Percentiles rank a stretch among this genome's conserved stretches.
Conservation (phyloP, 176 grass and related monocot species). For the Avena eriantha region DNA sequence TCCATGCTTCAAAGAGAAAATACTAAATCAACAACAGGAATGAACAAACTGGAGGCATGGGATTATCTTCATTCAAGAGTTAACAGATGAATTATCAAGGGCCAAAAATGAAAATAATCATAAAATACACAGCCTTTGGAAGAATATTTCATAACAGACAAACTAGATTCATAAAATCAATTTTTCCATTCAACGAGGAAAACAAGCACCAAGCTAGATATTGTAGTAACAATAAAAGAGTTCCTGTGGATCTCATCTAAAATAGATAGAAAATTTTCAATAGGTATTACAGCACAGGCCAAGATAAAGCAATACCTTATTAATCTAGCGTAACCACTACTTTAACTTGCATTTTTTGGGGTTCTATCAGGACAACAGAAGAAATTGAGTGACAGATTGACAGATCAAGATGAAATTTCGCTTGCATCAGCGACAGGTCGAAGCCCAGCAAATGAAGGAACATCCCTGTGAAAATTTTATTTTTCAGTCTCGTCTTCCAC, state of each 20-base stretch:
- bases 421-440: not conserved
- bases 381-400: not conserved
- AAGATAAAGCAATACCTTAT: slow-evolving; percentile 3
- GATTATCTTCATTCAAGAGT: not conserved
- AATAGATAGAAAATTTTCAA: not conserved
- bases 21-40: not conserved
- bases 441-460: slow-evolving; percentile 18
- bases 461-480: slow-evolving; percentile 16
- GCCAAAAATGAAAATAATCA: slow-evolving; percentile 17
- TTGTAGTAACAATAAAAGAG: not conserved
- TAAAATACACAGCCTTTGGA: not conserved
- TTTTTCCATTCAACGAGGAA: not conserved
- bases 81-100: not conserved
- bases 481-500: slow-evolving; percentile 14
- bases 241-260: slow-evolving; percentile 29
- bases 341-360: not conserved
- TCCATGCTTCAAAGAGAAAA: slow-evolving; percentile 4
- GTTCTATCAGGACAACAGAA: slow-evolving; percentile 8
- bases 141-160: not conserved
- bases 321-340: not conserved
- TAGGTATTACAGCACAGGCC: not conserved
- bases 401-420: not conserved
- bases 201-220: not conserved
- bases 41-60: not conserved
- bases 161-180: not conserved